These are phyloP conservation scores for Pistacia vera DNA, from an alignment of 345 rosid genomes.

Conservation along the genomic window DNA sequence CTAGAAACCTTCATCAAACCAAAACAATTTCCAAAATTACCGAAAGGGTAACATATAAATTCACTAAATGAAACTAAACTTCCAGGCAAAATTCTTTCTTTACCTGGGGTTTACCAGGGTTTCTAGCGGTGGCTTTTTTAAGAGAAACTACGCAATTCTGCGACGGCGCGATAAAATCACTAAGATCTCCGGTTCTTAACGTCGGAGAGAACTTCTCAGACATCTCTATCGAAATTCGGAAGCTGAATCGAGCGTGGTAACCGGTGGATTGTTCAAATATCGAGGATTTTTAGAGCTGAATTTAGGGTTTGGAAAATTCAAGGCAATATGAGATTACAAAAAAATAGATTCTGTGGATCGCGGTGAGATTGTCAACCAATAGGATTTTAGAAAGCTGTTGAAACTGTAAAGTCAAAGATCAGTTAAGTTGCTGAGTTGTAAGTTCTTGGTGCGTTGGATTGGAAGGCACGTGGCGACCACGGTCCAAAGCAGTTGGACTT, in stretches of 20 bases:
- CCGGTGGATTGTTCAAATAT: neutral
- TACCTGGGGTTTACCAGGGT: slow-evolving; percentile 64
- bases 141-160: slow-evolving; percentile 83
- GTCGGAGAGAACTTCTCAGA: slow-evolving; percentile 89
- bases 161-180: slow-evolving; percentile 90
- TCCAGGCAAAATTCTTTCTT: neutral
- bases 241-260: neutral
- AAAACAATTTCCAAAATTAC: slow-evolving; percentile 2
- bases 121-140: slow-evolving; percentile 50
- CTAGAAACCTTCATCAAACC: slow-evolving; percentile 48
- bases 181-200: slow-evolving; percentile 89
- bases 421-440: neutral
- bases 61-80: neutral
- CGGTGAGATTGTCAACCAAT: neutral
- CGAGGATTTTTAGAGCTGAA: neutral
- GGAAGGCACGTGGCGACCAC: slow-evolving; percentile 24
- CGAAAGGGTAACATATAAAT: neutral
- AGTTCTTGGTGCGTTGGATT: neutral
- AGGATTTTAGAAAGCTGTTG: neutral
- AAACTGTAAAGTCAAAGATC: neutral
- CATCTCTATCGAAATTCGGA: slow-evolving; percentile 38
- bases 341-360: neutral
- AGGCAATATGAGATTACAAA: neutral
- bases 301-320: neutral
- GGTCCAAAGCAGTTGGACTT: neutral